These are phyloP conservation scores for Physaria fendleri DNA, from an alignment of 345 rosid genomes.

Conservation along the genomic window DNA sequence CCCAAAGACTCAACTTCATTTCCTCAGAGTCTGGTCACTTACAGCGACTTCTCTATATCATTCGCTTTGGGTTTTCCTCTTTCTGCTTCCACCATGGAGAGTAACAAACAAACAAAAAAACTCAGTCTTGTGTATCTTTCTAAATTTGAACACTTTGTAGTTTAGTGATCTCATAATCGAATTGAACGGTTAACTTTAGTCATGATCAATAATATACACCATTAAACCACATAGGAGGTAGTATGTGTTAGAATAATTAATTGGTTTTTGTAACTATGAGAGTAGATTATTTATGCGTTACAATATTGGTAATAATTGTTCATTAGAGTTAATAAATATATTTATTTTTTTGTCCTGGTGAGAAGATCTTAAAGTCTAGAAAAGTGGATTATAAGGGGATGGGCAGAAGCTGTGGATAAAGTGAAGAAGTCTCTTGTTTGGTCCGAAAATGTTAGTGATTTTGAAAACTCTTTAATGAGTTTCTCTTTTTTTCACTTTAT, in stretches of 20 bases:
- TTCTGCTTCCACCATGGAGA: constrained; percentile 21
- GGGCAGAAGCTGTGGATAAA: constrained; percentile 23
- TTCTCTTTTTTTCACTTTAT: no score
- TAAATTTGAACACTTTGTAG: constrained; percentile 10
- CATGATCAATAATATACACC: neutral
- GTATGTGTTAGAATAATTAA: neutral
- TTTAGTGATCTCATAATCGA: neutral
- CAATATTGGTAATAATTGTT: neutral
- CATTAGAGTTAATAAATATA: neutral
- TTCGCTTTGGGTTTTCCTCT: neutral
- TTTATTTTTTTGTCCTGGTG: neutral
- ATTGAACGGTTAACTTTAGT: neutral
- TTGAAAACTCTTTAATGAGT: no score
- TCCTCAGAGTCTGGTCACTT: constrained; percentile 22
- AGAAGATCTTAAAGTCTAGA: constrained; percentile 14
- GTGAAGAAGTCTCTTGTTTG: constrained; percentile 29
- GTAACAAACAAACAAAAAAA: constrained; percentile 5
- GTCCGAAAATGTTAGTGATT: constrained; percentile 24
- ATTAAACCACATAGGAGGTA: neutral
- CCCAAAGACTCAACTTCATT: constrained; percentile 11
- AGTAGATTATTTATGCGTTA: neutral
- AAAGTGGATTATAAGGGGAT: constrained; percentile 30
- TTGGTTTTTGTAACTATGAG: neutral
- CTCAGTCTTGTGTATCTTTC: constrained; percentile 6
- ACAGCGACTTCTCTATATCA: constrained; percentile 18